Percentiles rank a stretch among this genome's conserved stretches.
Conservation (phyloP, 805 yeast genomes). For the Lipomyces japonicus region DNA sequence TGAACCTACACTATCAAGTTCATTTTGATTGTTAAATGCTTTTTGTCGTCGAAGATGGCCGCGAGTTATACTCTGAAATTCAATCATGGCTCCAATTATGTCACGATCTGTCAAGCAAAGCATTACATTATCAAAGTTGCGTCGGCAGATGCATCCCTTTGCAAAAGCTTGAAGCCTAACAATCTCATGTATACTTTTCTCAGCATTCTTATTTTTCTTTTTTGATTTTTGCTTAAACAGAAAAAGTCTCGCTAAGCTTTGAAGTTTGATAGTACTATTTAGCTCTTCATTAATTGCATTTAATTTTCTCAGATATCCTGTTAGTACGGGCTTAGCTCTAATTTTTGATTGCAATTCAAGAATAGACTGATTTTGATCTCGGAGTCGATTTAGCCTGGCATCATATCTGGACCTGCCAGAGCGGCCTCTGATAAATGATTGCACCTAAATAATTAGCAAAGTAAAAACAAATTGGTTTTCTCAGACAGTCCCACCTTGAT, state of each 20-base stretch:
- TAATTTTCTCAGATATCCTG: background rate
- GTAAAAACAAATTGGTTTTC: background rate
- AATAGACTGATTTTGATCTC: background rate
- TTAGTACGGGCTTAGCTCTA: background rate
- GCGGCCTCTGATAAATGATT: too few relatives aligned
- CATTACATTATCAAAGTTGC: too few relatives aligned
- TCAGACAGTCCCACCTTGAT: background rate
- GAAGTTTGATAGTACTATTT: constrained; percentile 7
- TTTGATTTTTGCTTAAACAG: constrained; percentile 25
- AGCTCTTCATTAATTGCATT: background rate
- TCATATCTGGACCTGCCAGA: too few relatives aligned
- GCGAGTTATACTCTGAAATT: constrained; percentile 39
- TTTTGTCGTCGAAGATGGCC: constrained; percentile 37
- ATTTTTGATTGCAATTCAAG: background rate
- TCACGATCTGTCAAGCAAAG: too few relatives aligned
- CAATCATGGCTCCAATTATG: constrained; percentile 26
- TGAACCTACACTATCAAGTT: constrained; percentile 34
- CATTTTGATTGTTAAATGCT: constrained; percentile 32
- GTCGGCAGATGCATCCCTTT: constrained; percentile 46
- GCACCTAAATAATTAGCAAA: too few relatives aligned
- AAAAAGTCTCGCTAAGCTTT: constrained; percentile 9
- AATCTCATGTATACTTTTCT: constrained; percentile 22
- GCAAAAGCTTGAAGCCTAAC: constrained; percentile 34
- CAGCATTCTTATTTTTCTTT: constrained; percentile 34
- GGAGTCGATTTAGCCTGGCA: constrained; percentile 34